A percentile compares a stretch with the other conserved stretches of the same genome.
phyloP scores from a whole-genome alignment of 768 basidiomycete genomes.

The Clitopilus passeckerianus region DNA sequence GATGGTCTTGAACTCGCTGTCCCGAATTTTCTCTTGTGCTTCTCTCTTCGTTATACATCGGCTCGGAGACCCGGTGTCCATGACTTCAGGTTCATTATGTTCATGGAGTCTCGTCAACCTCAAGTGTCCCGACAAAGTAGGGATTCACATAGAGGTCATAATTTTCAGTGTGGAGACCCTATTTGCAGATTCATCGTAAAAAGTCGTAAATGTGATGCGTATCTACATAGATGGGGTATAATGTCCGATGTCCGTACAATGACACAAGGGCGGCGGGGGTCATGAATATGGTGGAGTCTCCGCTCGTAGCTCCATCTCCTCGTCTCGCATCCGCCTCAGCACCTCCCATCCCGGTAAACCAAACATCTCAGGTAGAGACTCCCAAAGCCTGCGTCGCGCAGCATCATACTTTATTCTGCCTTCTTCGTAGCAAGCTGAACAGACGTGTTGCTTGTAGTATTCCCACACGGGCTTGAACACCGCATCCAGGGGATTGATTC shows the following conservation, averaged over 20 bases:
- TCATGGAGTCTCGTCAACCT: no score
- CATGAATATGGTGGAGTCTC: neutral
- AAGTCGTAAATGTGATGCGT: no score
- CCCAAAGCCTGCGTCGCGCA: constrained; percentile 3
- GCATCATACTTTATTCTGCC: neutral
- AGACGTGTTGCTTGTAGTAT: neutral
- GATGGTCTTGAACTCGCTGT: no score
- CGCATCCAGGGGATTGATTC: neutral
- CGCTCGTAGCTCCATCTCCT: neutral
- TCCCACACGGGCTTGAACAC: neutral
- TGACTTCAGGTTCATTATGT: no score
- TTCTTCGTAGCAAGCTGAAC: neutral
- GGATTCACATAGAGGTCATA: no score
- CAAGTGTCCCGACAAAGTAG: no score
- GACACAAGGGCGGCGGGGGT: neutral
- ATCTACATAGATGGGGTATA: neutral
- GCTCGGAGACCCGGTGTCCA: no score
- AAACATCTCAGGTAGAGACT: constrained; percentile 2
- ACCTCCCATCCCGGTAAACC: constrained; percentile 3
- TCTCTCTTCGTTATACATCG: no score
- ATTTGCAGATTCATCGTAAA: no score
- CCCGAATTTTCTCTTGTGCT: no score
- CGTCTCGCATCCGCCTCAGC: neutral
- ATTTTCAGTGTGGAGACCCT: no score
- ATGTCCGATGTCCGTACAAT: neutral